Conservation (phyloP, 257 asterid genomes). For the Nicotiana benthamiana region DNA sequence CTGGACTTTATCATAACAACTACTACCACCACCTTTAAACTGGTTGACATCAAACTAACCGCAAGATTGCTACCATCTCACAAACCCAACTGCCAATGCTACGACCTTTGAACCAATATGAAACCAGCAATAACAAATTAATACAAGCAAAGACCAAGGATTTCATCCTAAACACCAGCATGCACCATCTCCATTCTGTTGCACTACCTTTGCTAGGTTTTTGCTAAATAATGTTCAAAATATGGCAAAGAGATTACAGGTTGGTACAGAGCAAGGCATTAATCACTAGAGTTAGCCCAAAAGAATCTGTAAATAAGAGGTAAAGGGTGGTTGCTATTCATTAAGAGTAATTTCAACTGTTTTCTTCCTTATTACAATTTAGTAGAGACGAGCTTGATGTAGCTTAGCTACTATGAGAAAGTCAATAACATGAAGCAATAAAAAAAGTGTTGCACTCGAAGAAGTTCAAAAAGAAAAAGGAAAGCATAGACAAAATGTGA, state of each 20-base stretch:
- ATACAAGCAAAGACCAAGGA: neutral
- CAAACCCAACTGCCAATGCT: neutral
- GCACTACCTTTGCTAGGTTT: neutral
- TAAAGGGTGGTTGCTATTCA: neutral
- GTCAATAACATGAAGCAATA: neutral
- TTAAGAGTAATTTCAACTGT: neutral
- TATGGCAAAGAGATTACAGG: neutral
- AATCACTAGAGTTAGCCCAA: neutral
- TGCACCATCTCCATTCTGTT: neutral
- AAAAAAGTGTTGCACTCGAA: neutral
- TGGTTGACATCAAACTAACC: neutral
- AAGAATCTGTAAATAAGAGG: neutral
- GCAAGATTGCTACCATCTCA: neutral
- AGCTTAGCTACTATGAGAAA: neutral
- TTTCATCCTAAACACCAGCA: neutral
- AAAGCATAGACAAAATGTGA: neutral
- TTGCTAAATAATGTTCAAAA: neutral
- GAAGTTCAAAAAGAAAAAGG: neutral
- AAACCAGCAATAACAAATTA: neutral
- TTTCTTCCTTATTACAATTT: neutral
- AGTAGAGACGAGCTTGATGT: neutral
- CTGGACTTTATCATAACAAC: neutral
- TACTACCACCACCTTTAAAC: neutral
- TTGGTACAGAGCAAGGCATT: neutral
- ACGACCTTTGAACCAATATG: neutral